A percentile compares a stretch with the other conserved stretches of the same genome.
Conservation (phyloP, 176 grass and related monocot species). For the Canna indica region DNA sequence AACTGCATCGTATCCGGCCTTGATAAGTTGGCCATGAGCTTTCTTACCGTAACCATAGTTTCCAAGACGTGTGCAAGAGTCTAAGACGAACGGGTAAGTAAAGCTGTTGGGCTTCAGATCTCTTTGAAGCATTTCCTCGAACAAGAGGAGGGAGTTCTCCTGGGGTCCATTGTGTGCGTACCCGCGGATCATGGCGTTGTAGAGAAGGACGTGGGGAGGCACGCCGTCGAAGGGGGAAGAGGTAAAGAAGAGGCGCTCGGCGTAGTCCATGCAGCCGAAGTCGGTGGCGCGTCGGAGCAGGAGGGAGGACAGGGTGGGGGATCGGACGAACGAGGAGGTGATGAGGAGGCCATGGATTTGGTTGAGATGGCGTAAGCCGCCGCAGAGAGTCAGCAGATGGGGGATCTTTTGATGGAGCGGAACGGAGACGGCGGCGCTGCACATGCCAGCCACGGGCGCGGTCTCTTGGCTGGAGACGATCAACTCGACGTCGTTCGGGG, state of each 20-base stretch:
- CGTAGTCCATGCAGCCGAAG: slow-evolving; percentile 27
- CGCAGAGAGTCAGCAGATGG: slow-evolving; percentile 5
- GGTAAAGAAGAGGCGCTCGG: slow-evolving; percentile 26
- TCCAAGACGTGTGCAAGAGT: slow-evolving; percentile 26
- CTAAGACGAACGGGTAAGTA: slow-evolving; percentile 36
- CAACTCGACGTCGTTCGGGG: neutral
- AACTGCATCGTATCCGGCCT: slow-evolving; percentile 18
- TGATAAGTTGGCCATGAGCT: slow-evolving; percentile 28
- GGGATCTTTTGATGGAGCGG: neutral
- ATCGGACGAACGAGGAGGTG: slow-evolving; percentile 9
- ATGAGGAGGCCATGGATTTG: slow-evolving; percentile 17
- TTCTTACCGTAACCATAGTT: slow-evolving; percentile 5
- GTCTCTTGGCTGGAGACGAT: neutral
- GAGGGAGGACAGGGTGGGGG: slow-evolving; percentile 20
- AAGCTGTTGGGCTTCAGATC: slow-evolving; percentile 26
- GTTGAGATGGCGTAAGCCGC: slow-evolving; percentile 13
- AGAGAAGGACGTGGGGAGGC: slow-evolving; percentile 21
- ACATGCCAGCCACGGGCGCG: neutral
- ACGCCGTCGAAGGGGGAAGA: neutral
- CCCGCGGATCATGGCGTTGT: slow-evolving; percentile 40
- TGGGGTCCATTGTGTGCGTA: slow-evolving; percentile 25
- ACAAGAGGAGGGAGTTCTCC: slow-evolving; percentile 20
- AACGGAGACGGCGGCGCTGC: neutral
- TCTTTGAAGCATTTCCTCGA: slow-evolving; percentile 32
- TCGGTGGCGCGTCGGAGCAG: slow-evolving; percentile 40